These are phyloP conservation scores for Abortiporus biennis DNA, from an alignment of 1,284 basidiomycete genomes.

Conservation along the genomic window DNA sequence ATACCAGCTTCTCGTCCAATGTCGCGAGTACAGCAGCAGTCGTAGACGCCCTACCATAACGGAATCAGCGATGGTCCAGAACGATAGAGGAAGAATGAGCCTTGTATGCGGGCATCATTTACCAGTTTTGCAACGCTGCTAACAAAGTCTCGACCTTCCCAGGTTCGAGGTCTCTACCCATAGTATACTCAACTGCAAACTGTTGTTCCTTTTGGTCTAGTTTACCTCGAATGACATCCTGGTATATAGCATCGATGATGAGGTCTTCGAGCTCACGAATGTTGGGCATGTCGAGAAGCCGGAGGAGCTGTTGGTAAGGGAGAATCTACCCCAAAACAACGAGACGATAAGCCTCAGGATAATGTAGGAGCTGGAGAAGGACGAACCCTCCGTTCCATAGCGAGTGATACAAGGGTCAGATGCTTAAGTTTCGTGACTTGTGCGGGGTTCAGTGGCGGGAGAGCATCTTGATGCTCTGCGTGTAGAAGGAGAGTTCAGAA, in stretches of 20 bases:
- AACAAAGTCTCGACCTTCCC: constrained; percentile 59
- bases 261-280: constrained; percentile 90
- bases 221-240: constrained; percentile 82
- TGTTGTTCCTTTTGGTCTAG: constrained; percentile 87
- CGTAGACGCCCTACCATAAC: constrained; percentile 58
- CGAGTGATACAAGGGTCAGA: constrained; percentile 82
- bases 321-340: constrained; percentile 49
- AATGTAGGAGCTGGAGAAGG: background rate
- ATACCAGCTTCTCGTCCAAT: constrained; percentile 47
- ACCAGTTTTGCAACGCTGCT: constrained; percentile 68
- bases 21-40: constrained; percentile 57
- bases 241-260: constrained; percentile 93
- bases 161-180: constrained; percentile 81
- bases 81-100: too few relatives aligned
- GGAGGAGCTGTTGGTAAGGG: constrained; percentile 62
- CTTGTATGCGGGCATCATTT: constrained; percentile 20
- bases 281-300: constrained; percentile 63
- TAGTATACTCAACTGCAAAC: constrained; percentile 85
- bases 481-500: background rate
- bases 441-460: constrained; percentile 64
- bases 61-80: background rate
- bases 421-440: constrained; percentile 88
- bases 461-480: constrained; percentile 54
- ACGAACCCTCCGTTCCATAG: constrained; percentile 66
- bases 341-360: background rate